Percentiles rank a stretch among this genome's conserved stretches.
These are phyloP conservation scores for Trichoderma koningii DNA, from an alignment of 2,329 filamentous ascomycete genomes.

Conservation along the genomic window DNA sequence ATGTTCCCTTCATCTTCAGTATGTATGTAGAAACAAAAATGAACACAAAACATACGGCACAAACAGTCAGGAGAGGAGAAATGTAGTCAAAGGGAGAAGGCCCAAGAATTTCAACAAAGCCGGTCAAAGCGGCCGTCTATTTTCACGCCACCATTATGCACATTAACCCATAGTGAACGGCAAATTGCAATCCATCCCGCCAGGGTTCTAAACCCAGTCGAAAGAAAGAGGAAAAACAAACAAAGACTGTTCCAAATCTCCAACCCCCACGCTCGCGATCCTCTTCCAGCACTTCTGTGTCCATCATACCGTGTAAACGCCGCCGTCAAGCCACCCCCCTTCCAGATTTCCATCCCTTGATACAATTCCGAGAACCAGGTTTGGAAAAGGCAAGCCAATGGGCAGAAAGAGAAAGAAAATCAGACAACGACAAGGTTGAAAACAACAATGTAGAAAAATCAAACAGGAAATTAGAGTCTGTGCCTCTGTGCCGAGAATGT, in stretches of 20 bases:
- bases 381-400: slow-evolving; percentile 27
- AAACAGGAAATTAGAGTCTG: slow-evolving; percentile 18
- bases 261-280: neutral
- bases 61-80: neutral
- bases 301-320: slow-evolving; percentile 29
- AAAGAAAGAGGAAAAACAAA: neutral
- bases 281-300: slow-evolving; percentile 4
- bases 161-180: slow-evolving; percentile 22
- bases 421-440: neutral
- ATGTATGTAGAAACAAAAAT: neutral
- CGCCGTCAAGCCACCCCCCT: slow-evolving; percentile 30
- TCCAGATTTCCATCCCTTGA: slow-evolving; percentile 29
- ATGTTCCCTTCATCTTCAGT: neutral
- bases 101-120: too few species aligned
- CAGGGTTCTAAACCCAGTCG: slow-evolving; percentile 20
- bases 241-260: neutral
- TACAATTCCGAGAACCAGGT: slow-evolving; percentile 21
- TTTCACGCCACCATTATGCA: slow-evolving; percentile 25
- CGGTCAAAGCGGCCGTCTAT: slow-evolving; percentile 16
- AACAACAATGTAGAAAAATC: neutral
- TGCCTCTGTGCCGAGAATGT: neutral
- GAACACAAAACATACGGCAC: neutral
- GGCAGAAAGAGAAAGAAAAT: slow-evolving; percentile 26
- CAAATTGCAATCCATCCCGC: slow-evolving; percentile 9
- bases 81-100: too few species aligned